Percentiles rank a stretch among this genome's conserved stretches.
Evolutionary conservation across 345 rosid species (phyloP).

Genomic region (Erucastrum elatum): DNA sequence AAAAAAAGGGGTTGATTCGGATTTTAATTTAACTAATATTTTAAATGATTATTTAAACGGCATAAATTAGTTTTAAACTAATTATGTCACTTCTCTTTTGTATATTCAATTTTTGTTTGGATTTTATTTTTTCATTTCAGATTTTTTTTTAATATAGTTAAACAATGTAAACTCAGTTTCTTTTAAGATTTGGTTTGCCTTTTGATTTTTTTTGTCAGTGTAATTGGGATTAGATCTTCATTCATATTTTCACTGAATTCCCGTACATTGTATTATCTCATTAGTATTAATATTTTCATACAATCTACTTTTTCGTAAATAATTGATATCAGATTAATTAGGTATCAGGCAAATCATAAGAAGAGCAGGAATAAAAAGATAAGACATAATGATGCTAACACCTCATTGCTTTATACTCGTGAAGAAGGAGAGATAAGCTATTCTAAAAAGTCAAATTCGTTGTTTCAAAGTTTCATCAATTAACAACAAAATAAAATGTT

Average conservation of each 20-base stretch:
- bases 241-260: neutral
- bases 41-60: neutral
- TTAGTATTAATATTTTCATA: neutral
- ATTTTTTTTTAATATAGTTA: neutral
- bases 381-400: slow-evolving; percentile 36
- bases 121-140: neutral
- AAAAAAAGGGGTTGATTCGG: too few relatives aligned
- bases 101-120: neutral
- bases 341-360: slow-evolving; percentile 6
- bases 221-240: neutral
- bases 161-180: neutral
- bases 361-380: neutral
- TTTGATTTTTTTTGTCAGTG: neutral
- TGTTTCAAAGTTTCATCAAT: neutral
- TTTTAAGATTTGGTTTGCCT: neutral
- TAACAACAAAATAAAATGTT: neutral
- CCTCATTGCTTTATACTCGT: slow-evolving; percentile 38
- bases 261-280: neutral
- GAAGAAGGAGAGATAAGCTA: slow-evolving; percentile 17
- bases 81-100: neutral
- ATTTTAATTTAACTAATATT: too few relatives aligned
- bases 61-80: neutral
- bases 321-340: neutral
- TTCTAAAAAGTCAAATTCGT: neutral
- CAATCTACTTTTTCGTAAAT: neutral